Evolutionary conservation across 2,329 filamentous ascomycete genomes (phyloP).

Genomic region (Rhynchosporium agropyri): DNA sequence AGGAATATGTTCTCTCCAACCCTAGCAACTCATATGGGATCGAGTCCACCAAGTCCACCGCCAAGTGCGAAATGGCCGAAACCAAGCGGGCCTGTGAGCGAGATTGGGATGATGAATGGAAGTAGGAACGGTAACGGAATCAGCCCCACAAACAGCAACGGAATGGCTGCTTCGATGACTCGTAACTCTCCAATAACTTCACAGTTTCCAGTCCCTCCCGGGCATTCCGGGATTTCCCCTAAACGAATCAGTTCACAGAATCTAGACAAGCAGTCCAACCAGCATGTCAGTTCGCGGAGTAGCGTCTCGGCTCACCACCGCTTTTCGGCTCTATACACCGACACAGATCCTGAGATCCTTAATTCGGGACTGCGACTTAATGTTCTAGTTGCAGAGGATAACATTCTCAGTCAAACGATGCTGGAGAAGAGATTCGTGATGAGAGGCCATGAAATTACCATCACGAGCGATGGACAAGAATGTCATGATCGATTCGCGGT

Average conservation of each 20-base stretch:
- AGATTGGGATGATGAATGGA: not conserved
- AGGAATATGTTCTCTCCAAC: slow-evolving; percentile 14
- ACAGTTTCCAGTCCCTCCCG: not conserved
- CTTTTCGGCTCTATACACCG: slow-evolving; percentile 49
- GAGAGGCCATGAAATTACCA: slow-evolving; percentile 70
- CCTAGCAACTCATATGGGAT: not conserved
- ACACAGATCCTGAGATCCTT: slow-evolving; percentile 66
- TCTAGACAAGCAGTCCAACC: not conserved
- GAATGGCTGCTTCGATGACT: too few species aligned
- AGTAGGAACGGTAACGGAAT: not conserved
- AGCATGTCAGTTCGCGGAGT: not conserved
- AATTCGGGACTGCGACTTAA: slow-evolving; percentile 20
- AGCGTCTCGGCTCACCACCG: not conserved
- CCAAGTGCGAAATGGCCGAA: not conserved
- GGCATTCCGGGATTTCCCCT: not conserved
- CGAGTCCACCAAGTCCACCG: slow-evolving; percentile 7
- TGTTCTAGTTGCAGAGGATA: slow-evolving; percentile 82
- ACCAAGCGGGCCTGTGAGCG: not conserved
- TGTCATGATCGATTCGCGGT: slow-evolving; percentile 73
- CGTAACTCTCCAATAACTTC: not conserved
- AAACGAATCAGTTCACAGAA: not conserved
- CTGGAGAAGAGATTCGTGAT: slow-evolving; percentile 73
- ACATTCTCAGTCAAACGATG: slow-evolving; percentile 79
- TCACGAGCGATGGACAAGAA: slow-evolving; percentile 74
- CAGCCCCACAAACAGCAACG: not conserved